Base-by-base conservation (phyloP, 257 asterid genomes). In the Solanum virginianum region DNA sequence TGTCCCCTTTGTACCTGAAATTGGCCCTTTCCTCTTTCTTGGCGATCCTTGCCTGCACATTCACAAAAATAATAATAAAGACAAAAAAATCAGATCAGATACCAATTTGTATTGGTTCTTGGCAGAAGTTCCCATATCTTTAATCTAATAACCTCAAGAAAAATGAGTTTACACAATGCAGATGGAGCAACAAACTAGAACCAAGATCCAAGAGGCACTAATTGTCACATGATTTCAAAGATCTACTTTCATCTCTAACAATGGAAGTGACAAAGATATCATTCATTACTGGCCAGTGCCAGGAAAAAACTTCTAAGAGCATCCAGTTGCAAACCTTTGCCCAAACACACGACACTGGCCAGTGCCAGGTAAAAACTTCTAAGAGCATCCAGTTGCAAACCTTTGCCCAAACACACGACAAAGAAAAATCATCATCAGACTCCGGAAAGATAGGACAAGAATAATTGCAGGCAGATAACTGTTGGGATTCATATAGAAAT, bases 11-110 rank as follows among this genome's bases (percentile, higher is more conserved):
- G 99, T 92, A 85, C 99, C 98, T 15, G 98, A 15, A 41, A 92
- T 59, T 11, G 99, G 98, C 43, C 99, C 99, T 87, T 96, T 96
- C 86, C 99, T 93, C 94, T 93, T 96, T 89, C 99, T 88, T 20
- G 99, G 98, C 17, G 98, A 92, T 77, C 99, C 98, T 92, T 93
- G 99, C 92, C 98, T 96, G 98, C 80, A 55, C 69, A 87, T 86
- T 56, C 81, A 32, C 36, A 75, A 10, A 39, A 69, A 69, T 36
- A 69, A 39, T 39, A 10, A 70, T 39, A 1, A 11, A 22, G 17
- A 18, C 8, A 18, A 41, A 39, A 10, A 39, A 55, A 62, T 8
- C 12, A 63, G 57, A 43, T 60, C 8, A 65, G 16, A 24, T 14
- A 57, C 45, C 74, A 71, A 47, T 15, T 57, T 32, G 6, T 41